Conservation (phyloP, 768 basidiomycete species). For the Phanerodontia chrysosporium region DNA sequence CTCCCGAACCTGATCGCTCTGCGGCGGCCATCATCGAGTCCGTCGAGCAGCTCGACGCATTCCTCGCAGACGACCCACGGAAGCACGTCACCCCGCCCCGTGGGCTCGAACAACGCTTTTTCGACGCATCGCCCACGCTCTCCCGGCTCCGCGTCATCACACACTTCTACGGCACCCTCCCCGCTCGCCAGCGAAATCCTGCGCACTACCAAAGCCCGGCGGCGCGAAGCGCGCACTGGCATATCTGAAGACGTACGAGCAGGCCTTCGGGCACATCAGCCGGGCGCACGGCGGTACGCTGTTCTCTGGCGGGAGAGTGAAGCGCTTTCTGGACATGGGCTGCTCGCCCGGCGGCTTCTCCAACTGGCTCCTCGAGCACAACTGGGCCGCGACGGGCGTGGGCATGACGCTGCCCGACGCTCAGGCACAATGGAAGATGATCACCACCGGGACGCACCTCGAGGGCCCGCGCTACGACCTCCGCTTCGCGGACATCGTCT, state of each 20-base stretch:
- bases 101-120: background rate
- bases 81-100: too few species aligned
- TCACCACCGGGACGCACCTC: background rate
- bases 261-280: background rate
- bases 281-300: too few species aligned
- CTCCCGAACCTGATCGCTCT: too few species aligned
- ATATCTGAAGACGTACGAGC: background rate
- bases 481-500: slow-evolving; percentile 6
- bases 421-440: background rate
- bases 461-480: background rate
- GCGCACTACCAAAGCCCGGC: background rate
- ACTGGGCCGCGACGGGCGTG: background rate
- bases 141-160: background rate
- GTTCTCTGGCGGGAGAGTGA: background rate
- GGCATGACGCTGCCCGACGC: slow-evolving; percentile 11
- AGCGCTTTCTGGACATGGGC: slow-evolving; percentile 14
- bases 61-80: too few species aligned
- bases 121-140: background rate
- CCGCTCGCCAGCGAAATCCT: background rate
- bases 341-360: slow-evolving; percentile 15
- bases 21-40: too few species aligned
- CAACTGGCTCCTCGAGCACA: slow-evolving; percentile 7
- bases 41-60: too few species aligned
- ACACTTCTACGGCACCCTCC: background rate
- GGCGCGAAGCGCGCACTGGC: background rate